Conservation (phyloP, 805 yeast genomes). For the Monosporozyma siamensis region DNA sequence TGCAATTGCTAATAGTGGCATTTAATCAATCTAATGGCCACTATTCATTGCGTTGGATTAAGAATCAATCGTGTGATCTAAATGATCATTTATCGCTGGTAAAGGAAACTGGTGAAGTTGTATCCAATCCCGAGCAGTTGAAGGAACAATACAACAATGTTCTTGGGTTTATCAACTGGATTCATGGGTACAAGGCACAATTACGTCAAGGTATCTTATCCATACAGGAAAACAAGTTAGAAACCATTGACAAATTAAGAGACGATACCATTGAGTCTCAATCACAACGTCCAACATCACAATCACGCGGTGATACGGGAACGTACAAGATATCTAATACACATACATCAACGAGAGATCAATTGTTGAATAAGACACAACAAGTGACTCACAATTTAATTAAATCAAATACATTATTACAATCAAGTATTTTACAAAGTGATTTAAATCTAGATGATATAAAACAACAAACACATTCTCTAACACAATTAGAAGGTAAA, state of each 20-base stretch:
- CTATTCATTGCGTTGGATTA: constrained; percentile 12
- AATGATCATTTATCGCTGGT: constrained; percentile 8
- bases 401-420: constrained; percentile 27
- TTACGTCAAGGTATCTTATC: constrained; percentile 5
- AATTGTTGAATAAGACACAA: constrained; percentile 21
- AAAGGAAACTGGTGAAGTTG: neutral
- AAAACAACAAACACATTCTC: constrained; percentile 24
- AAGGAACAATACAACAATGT: constrained; percentile 6
- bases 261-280: constrained; percentile 13
- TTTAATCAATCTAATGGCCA: constrained; percentile 13
- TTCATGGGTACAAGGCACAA: constrained; percentile 10
- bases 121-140: neutral
- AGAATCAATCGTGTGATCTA: neutral
- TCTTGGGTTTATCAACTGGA: constrained; percentile 16
- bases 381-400: constrained; percentile 25
- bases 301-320: neutral
- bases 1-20: constrained; percentile 10
- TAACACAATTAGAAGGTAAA: constrained; percentile 25
- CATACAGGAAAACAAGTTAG: constrained; percentile 3
- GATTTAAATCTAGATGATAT: constrained; percentile 29
- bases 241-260: constrained; percentile 13
- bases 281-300: neutral
- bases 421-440: constrained; percentile 28
- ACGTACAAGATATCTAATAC: neutral
- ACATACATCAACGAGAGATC: constrained; percentile 17